phyloP scores from a whole-genome alignment of 192 early-diverging fungal genomes.

The Pilaira anomala region DNA sequence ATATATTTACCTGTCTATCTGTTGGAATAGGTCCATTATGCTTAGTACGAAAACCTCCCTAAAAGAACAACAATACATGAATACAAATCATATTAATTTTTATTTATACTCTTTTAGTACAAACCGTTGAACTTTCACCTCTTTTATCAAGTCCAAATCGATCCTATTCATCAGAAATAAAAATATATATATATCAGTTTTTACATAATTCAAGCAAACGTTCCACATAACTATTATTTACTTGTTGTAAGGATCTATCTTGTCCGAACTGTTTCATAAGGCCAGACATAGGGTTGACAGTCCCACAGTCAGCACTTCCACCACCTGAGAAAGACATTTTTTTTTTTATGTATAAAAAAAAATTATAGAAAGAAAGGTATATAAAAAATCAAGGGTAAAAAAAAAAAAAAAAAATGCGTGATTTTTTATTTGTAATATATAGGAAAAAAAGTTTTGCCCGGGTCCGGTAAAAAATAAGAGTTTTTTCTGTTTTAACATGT shows the following conservation, averaged over 20 bases:
- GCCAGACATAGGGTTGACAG: conserved; percentile 67
- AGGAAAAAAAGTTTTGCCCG: no score
- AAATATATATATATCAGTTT: background rate
- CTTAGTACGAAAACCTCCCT: conserved; percentile 16
- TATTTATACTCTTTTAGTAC: background rate
- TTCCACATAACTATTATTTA: conserved; percentile 19
- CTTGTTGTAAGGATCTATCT: conserved; percentile 80
- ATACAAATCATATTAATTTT: background rate
- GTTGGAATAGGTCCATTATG: background rate
- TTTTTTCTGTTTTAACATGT: background rate
- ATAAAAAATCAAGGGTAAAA: background rate
- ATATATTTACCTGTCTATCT: conserved; percentile 21
- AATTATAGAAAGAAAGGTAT: background rate
- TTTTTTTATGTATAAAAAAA: background rate
- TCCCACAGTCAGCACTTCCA: conserved; percentile 69
- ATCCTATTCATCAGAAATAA: conserved; percentile 24
- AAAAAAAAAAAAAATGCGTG: background rate
- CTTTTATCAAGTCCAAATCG: conserved; percentile 21
- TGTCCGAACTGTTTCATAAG: conserved; percentile 79
- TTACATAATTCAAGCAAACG: background rate
- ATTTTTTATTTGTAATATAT: no score
- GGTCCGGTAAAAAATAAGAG: no score
- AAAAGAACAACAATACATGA: background rate
- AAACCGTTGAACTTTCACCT: conserved; percentile 29
- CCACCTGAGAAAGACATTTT: conserved; percentile 1